A percentile compares a stretch with the other conserved stretches of the same genome.
Conservation (phyloP, 129 eudicot genomes). For the Lactuca sativa region DNA sequence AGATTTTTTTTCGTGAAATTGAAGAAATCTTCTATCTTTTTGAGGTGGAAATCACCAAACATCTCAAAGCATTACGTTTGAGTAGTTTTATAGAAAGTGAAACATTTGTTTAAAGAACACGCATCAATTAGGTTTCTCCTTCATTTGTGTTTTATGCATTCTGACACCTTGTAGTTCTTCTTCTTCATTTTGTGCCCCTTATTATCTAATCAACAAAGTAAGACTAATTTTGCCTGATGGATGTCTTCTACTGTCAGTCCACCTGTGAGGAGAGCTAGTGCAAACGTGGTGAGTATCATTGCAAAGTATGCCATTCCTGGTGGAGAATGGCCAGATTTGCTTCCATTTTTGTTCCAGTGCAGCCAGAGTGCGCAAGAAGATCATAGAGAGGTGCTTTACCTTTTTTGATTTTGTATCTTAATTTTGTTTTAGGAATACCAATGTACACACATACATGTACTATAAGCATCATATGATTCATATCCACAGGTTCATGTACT, state of each 20-base stretch:
- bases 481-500: background rate
- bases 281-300: slow-evolving; percentile 91
- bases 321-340: slow-evolving; percentile 97
- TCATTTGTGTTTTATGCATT: background rate
- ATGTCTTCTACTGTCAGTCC: slow-evolving; percentile 55
- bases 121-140: background rate
- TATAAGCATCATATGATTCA: slow-evolving; percentile 5
- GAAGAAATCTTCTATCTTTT: slow-evolving; percentile 16
- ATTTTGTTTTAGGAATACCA: background rate
- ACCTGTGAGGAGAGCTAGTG: slow-evolving; percentile 96
- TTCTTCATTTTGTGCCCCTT: background rate
- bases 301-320: slow-evolving; percentile 96
- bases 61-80: background rate
- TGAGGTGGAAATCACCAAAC: background rate
- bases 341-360: slow-evolving; percentile 93
- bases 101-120: slow-evolving; percentile 9
- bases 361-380: slow-evolving; percentile 98
- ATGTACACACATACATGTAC: slow-evolving; percentile 3
- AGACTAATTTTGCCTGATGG: slow-evolving; percentile 8
- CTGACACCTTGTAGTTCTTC: background rate
- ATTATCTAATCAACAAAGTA: slow-evolving; percentile 7
- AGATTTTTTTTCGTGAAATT: background rate
- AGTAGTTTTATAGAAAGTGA: slow-evolving; percentile 12
- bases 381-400: slow-evolving; percentile 74
- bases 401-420: background rate